Evolutionary conservation across 75 land plant genomes (phyloP), one percentile per base, ranked within the genome.

Genomic region (Gnetum montanum): DNA sequence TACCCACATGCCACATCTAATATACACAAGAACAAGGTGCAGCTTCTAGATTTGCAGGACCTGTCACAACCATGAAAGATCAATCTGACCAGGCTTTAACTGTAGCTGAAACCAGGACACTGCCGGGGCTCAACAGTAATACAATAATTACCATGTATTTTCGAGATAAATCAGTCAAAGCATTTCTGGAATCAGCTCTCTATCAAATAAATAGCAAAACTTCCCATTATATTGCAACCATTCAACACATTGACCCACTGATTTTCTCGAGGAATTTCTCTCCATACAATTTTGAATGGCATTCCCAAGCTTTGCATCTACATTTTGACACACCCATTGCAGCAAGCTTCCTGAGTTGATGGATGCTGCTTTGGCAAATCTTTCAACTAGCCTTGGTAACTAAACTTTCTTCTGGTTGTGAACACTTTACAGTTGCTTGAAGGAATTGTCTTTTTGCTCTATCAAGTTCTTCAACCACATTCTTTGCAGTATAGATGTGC

Each of bases 141-240:
- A n/a, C n/a, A n/a, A n/a, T n/a, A n/a, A n/a, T n/a, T n/a, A n/a
- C n/a, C n/a, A n/a, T n/a, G n/a, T n/a, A n/a, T n/a, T n/a, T n/a
- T n/a, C n/a, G n/a, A n/a, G n/a, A n/a, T n/a, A n/a, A n/a, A n/a
- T n/a, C n/a, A n/a, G 27, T 48, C 15, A 48, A 27, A 26, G n/a
- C 50, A 25, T 12, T n/a, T 29, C 55, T 52, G 13, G 70, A 3
- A 58, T 52, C 46, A 83, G 58, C 7, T 86, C 82, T 47, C 52
- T 73, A 3, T 70, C 69, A 49, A 91, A 68, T 12, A 83, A 51
- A 48, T 91, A 91, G 6, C 85, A 65, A 44, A 91, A 91, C 52
- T 64, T 75, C 19, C 81, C 67, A 56, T 65, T 73, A 63, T 91
- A 86, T 36, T 84, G 92, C 16, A 78, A 33, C 96, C 96, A 90